Evolutionary conservation across 345 rosid genomes (phyloP).

Genomic region (Tarenaya hassleriana): DNA sequence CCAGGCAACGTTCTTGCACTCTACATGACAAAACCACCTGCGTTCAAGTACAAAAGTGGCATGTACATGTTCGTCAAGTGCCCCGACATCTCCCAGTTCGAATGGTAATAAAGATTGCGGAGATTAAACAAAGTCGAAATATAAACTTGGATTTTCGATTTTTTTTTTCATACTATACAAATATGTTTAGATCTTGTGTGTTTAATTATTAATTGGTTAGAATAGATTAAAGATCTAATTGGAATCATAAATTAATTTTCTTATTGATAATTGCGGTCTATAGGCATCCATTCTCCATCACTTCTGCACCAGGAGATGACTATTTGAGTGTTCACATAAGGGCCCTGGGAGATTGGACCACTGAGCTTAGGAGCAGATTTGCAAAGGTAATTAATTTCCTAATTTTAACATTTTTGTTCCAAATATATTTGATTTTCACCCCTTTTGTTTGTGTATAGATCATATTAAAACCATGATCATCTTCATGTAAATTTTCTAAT

Average conservation of each 20-base stretch:
- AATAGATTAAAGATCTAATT: too few species aligned
- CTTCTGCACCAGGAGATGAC: constrained; percentile 89
- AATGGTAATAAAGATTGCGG: constrained; percentile 70
- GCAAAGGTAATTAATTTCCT: constrained; percentile 39
- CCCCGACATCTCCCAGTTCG: constrained; percentile 67
- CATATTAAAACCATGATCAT: too few species aligned
- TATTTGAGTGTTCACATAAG: constrained; percentile 86
- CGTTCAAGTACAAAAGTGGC: constrained; percentile 83
- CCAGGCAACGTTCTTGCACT: constrained; percentile 88
- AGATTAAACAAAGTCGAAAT: too few species aligned
- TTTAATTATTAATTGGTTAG: neutral
- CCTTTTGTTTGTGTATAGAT: too few species aligned
- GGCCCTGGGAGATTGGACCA: constrained; percentile 90
- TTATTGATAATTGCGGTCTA: neutral
- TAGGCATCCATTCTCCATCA: constrained; percentile 99
- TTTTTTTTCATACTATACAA: too few species aligned
- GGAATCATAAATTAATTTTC: too few species aligned
- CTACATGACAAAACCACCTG: constrained; percentile 75
- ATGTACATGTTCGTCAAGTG: constrained; percentile 94
- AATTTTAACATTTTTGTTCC: neutral
- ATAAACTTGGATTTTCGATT: too few species aligned
- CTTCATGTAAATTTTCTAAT: too few species aligned
- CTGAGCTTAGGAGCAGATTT: constrained; percentile 58
- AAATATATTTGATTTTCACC: neutral
- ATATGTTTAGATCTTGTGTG: neutral